Percentiles rank a stretch among this genome's conserved stretches.
Evolutionary conservation across 1,139 yeast genomes (phyloP).

Genomic region (Zygosaccharomyces pseudobailii): DNA sequence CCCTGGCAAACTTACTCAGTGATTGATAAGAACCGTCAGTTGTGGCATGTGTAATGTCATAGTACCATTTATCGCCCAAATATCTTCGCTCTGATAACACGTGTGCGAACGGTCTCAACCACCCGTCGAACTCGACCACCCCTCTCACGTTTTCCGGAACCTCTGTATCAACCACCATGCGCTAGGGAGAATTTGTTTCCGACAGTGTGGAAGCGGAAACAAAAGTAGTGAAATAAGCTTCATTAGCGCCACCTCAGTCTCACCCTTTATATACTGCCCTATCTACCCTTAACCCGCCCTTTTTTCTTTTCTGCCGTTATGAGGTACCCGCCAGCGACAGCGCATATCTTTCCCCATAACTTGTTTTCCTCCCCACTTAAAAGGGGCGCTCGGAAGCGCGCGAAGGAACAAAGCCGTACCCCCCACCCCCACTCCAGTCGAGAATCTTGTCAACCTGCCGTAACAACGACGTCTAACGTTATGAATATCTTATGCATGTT

Average conservation of each 20-base stretch:
- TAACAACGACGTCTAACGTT: background rate
- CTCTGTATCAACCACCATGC: slow-evolving; percentile 5
- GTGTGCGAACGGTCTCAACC: slow-evolving; percentile 74
- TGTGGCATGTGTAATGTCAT: slow-evolving; percentile 32
- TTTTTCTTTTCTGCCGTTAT: background rate
- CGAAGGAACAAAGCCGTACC: background rate
- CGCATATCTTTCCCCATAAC: background rate
- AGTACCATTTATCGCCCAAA: slow-evolving; percentile 54
- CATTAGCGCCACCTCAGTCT: background rate
- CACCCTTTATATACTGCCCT: background rate
- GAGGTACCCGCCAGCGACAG: slow-evolving; percentile 3
- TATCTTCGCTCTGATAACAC: slow-evolving; percentile 52
- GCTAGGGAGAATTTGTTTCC: too few relatives aligned
- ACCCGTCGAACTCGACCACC: slow-evolving; percentile 72
- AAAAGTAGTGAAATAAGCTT: background rate
- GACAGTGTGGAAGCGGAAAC: too few relatives aligned
- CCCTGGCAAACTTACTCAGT: slow-evolving; percentile 44
- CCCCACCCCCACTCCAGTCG: background rate
- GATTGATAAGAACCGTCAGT: slow-evolving; percentile 33
- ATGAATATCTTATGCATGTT: background rate
- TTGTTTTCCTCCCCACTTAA: background rate
- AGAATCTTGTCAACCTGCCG: background rate
- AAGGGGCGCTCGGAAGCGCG: background rate
- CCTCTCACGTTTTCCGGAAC: slow-evolving; percentile 46
- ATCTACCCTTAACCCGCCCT: background rate